phyloP scores from a whole-genome alignment of 192 early-diverging fungal genomes.

The Coemansia sp. region DNA sequence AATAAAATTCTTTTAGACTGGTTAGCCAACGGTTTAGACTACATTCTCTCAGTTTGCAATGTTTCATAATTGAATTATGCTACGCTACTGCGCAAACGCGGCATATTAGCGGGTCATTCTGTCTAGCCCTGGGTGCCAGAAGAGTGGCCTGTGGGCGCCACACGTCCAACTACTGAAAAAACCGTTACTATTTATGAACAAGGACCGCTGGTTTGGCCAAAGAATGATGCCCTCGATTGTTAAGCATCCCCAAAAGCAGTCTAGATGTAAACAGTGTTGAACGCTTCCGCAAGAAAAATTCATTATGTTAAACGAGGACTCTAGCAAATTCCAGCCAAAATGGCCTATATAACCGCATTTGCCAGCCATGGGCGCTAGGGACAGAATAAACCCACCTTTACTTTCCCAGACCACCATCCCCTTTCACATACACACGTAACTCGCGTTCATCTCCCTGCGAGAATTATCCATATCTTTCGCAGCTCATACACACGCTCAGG shows the following conservation, averaged over 20 bases:
- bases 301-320: not conserved
- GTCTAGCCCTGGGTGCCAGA: too few species aligned
- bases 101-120: too few species aligned
- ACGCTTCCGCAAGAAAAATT: not conserved
- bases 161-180: too few species aligned
- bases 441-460: not conserved
- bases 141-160: too few species aligned
- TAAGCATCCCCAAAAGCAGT: not conserved
- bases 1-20: too few species aligned
- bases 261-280: not conserved
- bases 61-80: too few species aligned
- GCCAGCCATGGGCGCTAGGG: not conserved
- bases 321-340: not conserved
- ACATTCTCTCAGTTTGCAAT: too few species aligned
- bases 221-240: slow-evolving; percentile 2
- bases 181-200: not conserved
- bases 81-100: too few species aligned
- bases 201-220: not conserved
- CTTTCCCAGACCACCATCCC: not conserved
- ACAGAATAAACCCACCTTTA: not conserved
- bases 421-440: not conserved
- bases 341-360: not conserved
- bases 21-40: too few species aligned
- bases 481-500: not conserved
- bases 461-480: not conserved